phyloP scores from a whole-genome alignment of 1,284 basidiomycete genomes.

The Pyrrhoderma noxium region DNA sequence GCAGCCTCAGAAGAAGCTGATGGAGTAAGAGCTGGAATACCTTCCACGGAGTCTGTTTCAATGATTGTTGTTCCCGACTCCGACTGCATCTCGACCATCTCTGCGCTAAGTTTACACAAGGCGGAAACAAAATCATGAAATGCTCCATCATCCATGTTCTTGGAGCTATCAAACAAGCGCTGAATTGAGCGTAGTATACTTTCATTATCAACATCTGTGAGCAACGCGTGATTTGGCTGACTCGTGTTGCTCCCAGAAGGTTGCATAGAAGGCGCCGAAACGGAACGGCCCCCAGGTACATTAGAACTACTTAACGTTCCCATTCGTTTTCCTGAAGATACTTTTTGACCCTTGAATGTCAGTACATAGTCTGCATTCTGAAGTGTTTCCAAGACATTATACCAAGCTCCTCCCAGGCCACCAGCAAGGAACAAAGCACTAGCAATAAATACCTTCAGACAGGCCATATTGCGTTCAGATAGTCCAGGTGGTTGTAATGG shows the following conservation, averaged over 20 bases:
- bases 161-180: constrained; percentile 76
- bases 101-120: constrained; percentile 77
- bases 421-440: constrained; percentile 80
- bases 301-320: constrained; percentile 32
- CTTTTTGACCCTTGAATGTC: constrained; percentile 43
- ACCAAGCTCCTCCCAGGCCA: constrained; percentile 85
- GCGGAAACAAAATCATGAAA: constrained; percentile 80
- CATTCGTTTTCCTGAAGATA: constrained; percentile 27
- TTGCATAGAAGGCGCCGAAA: constrained; percentile 23
- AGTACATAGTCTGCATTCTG: constrained; percentile 93
- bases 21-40: constrained; percentile 28
- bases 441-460: constrained; percentile 75
- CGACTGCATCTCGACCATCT: constrained; percentile 84
- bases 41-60: constrained; percentile 11
- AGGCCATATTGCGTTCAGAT: constrained; percentile 85
- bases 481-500: constrained; percentile 57
- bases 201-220: constrained; percentile 72
- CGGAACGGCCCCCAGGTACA: constrained; percentile 26
- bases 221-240: constrained; percentile 44
- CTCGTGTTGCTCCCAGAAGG: background rate
- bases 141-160: constrained; percentile 74
- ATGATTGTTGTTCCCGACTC: constrained; percentile 28
- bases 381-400: constrained; percentile 80
- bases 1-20: constrained; percentile 32
- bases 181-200: constrained; percentile 68